Percentiles rank a stretch among this genome's conserved stretches.
Evolutionary conservation across 306 rosid genomes (phyloP).

Genomic region (Quercus cerris): DNA sequence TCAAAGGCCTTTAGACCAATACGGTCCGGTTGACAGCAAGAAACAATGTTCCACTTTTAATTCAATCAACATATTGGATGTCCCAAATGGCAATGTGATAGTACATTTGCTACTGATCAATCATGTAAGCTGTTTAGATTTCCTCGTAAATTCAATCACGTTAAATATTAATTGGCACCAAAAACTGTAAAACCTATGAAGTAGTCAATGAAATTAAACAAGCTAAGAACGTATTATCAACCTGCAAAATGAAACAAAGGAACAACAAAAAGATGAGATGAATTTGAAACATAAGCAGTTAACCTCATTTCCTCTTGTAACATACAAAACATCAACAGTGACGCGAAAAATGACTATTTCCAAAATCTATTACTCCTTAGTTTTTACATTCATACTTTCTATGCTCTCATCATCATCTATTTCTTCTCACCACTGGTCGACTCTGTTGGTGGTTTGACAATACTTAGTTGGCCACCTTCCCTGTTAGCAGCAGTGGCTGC

Average conservation of each 20-base stretch:
- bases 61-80: too few relatives aligned
- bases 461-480: constrained; percentile 81
- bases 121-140: too few relatives aligned
- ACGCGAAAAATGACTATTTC: background rate
- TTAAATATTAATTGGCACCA: background rate
- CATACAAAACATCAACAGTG: background rate
- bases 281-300: background rate
- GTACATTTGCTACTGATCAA: too few relatives aligned
- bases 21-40: too few relatives aligned
- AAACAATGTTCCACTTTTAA: too few relatives aligned
- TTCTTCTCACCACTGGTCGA: constrained; percentile 33
- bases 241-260: background rate
- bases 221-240: background rate
- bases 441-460: constrained; percentile 48
- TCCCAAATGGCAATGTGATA: too few relatives aligned
- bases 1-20: too few relatives aligned
- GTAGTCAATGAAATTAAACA: background rate
- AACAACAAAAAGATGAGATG: background rate
- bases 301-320: background rate
- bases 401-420: constrained; percentile 17
- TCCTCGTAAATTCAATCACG: background rate
- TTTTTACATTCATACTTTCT: background rate
- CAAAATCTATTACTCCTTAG: background rate
- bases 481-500: constrained; percentile 77
- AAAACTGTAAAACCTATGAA: background rate